Base-by-base conservation (phyloP, 306 rosid species). In the Glycine tomentella region DNA sequence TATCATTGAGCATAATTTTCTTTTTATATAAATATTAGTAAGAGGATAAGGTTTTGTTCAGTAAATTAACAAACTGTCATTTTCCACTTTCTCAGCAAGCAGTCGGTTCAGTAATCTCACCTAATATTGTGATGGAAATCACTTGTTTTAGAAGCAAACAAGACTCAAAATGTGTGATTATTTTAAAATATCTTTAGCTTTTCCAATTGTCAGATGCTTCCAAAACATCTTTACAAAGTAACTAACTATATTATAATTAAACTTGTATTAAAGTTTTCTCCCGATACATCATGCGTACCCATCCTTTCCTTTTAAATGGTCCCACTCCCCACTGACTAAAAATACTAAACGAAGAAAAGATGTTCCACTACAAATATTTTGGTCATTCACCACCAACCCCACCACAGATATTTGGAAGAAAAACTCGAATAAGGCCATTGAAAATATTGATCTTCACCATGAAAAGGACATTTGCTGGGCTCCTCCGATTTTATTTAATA, bases 351-450 rank as follows among this genome's bases (percentile, higher is more conserved):
- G 2, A 25, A 25, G 61, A 66, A 61, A 80, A 78, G 73, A 69
- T 84, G 56, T 70, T 76, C 88, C 90, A 89, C 91, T 88, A 87
- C 71, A 58, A 81, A 86, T 74, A 83, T 81, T 81, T 83, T 84
- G 87, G 88, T 81, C 82, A 81, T 86, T 83, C 62, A 55, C 90
- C 86, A 86, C 91, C 85, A 85, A 86, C 88, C 90, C 93, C 90
- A 91, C 94, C 90, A 80, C 36, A 38, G 82, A 82, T 72, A 84
- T 76, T 80, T 63, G 56, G 83, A 84, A 69, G 86, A 58, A 80
- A 79, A 82, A 76, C 81, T 83, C 78, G 86, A 83, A 90, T 77
- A 44, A 56, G 74, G 77, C 77, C 85, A 74, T 87, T 81, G 84
- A 89, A 90, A 72, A 76, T 81, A 42, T 72, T 61, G 70, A 79